phyloP scores from a whole-genome alignment of 2,329 filamentous ascomycete genomes.

The Pseudohalonectria lignicola region DNA sequence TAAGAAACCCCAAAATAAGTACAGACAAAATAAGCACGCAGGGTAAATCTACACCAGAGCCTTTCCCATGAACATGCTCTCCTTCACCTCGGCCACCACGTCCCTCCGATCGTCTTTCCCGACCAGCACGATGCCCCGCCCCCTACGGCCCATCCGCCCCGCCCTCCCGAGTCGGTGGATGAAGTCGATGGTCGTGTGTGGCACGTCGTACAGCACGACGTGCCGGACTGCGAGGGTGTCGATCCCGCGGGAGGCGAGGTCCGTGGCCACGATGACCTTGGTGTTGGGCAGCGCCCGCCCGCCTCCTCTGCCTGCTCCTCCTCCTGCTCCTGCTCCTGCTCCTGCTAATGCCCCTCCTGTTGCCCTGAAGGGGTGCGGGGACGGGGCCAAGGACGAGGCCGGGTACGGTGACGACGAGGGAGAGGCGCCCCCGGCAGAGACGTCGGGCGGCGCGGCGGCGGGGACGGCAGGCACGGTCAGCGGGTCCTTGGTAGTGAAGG shows the following conservation, averaged over 20 bases:
- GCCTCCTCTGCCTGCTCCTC: no score
- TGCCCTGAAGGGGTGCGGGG: conserved; percentile 13
- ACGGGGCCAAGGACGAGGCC: conserved; percentile 5
- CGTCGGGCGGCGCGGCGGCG: conserved; percentile 1
- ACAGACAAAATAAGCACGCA: no score
- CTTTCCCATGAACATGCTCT: conserved; percentile 77
- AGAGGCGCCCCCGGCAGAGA: conserved; percentile 3
- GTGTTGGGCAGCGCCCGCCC: conserved; percentile 57
- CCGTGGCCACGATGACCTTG: conserved; percentile 88
- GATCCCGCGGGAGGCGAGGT: conserved; percentile 84
- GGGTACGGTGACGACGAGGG: conserved; percentile 15
- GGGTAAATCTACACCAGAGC: conserved; percentile 15
- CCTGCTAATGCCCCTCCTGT: no score
- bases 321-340: no score
- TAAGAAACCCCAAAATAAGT: no score
- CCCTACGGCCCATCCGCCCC: conserved; percentile 84
- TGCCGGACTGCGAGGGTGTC: conserved; percentile 86
- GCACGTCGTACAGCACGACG: conserved; percentile 94
- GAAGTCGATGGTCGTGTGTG: conserved; percentile 94
- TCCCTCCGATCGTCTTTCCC: conserved; percentile 84
- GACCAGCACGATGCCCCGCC: conserved; percentile 80
- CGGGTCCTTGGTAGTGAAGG: conserved; percentile 52
- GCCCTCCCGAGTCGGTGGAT: conserved; percentile 90
- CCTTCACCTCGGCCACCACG: conserved; percentile 81
- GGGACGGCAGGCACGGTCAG: conserved; percentile 9